Conservation (phyloP, 192 early-diverging fungal species). For the Coemansia sp. region DNA sequence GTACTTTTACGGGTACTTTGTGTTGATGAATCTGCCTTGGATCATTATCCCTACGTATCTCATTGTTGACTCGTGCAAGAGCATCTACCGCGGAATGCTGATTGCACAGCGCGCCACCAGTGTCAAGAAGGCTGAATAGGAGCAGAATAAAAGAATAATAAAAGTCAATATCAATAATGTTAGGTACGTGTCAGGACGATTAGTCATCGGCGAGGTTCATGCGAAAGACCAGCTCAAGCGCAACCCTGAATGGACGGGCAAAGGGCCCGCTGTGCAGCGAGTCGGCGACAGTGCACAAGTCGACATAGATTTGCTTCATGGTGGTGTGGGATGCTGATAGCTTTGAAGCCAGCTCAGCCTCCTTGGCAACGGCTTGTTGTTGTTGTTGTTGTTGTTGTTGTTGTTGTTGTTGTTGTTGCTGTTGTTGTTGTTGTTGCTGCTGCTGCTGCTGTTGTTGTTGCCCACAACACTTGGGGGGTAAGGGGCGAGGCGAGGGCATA, state of each 20-base stretch:
- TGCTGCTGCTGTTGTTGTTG: background rate
- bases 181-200: background rate
- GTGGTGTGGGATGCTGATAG: background rate
- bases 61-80: slow-evolving; percentile 52
- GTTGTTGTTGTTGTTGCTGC: too few species aligned
- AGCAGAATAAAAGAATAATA: background rate
- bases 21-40: slow-evolving; percentile 80
- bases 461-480: background rate
- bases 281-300: slow-evolving; percentile 57
- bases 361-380: background rate
- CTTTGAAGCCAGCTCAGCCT: background rate
- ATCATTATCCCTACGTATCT: slow-evolving; percentile 65
- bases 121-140: slow-evolving; percentile 49
- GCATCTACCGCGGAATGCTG: slow-evolving; percentile 57
- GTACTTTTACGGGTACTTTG: slow-evolving; percentile 93
- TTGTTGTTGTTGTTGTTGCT: background rate
- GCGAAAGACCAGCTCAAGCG: slow-evolving; percentile 59
- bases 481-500: background rate
- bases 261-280: slow-evolving; percentile 58
- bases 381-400: background rate
- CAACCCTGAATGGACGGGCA: slow-evolving; percentile 55
- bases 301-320: slow-evolving; percentile 18
- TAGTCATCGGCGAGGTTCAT: slow-evolving; percentile 47
- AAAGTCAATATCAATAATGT: background rate
- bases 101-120: slow-evolving; percentile 49